Evolutionary conservation across 176 grass and related monocot genomes (phyloP), one percentile per base, ranked within the genome.

Genomic region (Chloris gayana): DNA sequence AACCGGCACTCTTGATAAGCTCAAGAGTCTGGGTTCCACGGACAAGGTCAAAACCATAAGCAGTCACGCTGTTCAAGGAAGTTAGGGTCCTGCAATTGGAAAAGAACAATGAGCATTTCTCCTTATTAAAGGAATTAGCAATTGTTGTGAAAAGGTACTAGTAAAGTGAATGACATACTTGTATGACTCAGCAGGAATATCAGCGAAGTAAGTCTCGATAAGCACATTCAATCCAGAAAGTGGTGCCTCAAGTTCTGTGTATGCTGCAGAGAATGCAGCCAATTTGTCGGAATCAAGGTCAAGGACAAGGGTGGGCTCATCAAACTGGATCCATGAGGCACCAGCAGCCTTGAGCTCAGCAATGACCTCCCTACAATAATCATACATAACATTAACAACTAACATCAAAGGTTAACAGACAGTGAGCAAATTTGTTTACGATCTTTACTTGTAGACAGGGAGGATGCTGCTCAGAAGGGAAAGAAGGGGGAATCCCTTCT

Each of bases 301-400:
- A 18, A 84, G 82, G 34, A 97, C 91, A 77, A 97, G 91, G 6
- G 91, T 94, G 62, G 94, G 94, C 60, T 97, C 94, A 80, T 97
- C 94, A 79, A 97, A 90, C 82, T 97, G 94, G 75, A 97, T 94
- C 94, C 94, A 97, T 56, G 87, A 84, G 84, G 89, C 94, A 12
- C 94, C 94, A 45, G 94, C 94, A 74, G 89, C 85, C 85, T 94
- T 97, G 54, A 97, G 62, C 76, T 97, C 91, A 87, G 82, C 64
- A 88, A 94, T 92, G 84, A 92, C 95, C 84, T 90, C 83, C 91
- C 95, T 97, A 80, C 3, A 62, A 73, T 68, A 6, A 82, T 45
- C 35, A 61, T 31, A 14, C 6, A 54, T 68, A 73, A 72, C 56
- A 78, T 88, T 85, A 78, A 73, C 27, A 91, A 69, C 33, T 58